A percentile compares a stretch with the other conserved stretches of the same genome.
These are phyloP conservation scores for Aspergillus quadricinctus DNA, from an alignment of 2,329 filamentous ascomycete genomes.

Conservation along the genomic window DNA sequence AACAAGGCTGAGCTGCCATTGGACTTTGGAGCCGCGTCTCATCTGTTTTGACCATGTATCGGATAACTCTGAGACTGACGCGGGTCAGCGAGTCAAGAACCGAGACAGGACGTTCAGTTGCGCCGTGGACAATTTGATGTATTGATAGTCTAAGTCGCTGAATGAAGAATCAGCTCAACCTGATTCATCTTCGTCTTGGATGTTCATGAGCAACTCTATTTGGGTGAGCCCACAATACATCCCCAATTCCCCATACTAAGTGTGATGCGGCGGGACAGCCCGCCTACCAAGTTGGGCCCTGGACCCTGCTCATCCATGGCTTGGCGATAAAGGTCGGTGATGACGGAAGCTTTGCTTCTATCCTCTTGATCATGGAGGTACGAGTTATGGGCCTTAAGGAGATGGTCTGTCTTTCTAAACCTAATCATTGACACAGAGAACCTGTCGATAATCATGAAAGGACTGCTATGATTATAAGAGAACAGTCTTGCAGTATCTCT, in stretches of 20 bases:
- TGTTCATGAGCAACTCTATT: background rate
- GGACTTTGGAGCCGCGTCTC: background rate
- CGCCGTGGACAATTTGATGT: background rate
- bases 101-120: background rate
- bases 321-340: background rate
- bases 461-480: background rate
- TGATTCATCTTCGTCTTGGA: background rate
- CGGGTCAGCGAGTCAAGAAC: background rate
- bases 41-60: background rate
- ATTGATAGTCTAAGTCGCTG: background rate
- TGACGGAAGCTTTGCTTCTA: background rate
- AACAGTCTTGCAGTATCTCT: background rate
- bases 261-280: constrained; percentile 9
- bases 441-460: background rate
- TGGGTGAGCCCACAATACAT: too few relatives aligned
- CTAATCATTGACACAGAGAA: background rate
- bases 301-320: constrained; percentile 10
- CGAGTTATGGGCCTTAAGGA: background rate
- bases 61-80: background rate
- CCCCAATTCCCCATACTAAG: background rate
- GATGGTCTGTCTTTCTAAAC: too few relatives aligned
- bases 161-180: background rate
- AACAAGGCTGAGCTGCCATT: background rate
- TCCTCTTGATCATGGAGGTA: background rate
- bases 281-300: constrained; percentile 6